These are phyloP conservation scores for Haplosporangium sp. DNA, from an alignment of 371 early-diverging fungal genomes.

Conservation along the genomic window DNA sequence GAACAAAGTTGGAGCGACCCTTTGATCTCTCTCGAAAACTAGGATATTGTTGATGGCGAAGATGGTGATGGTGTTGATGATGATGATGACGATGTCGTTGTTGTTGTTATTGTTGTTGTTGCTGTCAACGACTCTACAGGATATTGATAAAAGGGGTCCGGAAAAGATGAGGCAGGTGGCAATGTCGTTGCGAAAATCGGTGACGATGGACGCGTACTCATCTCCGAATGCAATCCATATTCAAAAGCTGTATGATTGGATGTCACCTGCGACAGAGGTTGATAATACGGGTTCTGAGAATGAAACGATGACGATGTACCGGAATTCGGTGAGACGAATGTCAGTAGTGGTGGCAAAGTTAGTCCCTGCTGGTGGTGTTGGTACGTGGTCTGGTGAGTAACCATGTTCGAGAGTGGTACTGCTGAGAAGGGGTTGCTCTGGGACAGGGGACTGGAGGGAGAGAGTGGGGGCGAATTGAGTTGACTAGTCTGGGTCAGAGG, in stretches of 20 bases:
- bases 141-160: no score
- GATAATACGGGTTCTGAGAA: no score
- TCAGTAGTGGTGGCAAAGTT: constrained; percentile 8
- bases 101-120: not conserved
- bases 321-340: not conserved
- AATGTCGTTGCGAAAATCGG: no score
- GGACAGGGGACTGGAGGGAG: constrained; percentile 22
- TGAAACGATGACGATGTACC: no score
- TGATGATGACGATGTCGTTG: not conserved
- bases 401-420: not conserved
- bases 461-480: constrained; percentile 32
- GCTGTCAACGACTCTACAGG: not conserved
- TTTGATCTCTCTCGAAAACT: not conserved
- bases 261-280: no score
- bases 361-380: not conserved
- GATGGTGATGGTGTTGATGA: not conserved
- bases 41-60: not conserved
- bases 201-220: no score
- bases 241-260: no score
- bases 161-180: no score
- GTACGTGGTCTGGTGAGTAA: no score
- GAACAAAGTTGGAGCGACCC: no score
- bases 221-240: no score
- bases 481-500: not conserved
- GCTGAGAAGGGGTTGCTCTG: not conserved